Conservation (phyloP, 2,329 filamentous ascomycete genomes). For the Penicillium sp. region DNA sequence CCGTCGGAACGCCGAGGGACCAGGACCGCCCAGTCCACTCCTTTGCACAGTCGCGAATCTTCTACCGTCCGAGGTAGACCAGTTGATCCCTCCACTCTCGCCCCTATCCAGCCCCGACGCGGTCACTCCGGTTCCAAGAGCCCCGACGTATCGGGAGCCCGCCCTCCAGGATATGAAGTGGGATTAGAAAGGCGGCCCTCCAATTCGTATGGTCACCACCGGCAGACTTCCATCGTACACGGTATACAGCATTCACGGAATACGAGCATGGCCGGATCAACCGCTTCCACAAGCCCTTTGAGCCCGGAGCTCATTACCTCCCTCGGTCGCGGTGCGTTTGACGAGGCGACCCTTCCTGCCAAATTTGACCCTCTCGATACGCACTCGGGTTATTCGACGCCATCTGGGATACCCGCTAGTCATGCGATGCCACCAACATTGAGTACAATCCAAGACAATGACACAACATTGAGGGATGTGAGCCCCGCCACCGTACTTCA, state of each 20-base stretch:
- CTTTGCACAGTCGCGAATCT: constrained; percentile 44
- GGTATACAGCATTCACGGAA: constrained; percentile 87
- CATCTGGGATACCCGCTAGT: constrained; percentile 43
- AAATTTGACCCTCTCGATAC: constrained; percentile 36
- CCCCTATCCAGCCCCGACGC: constrained; percentile 37
- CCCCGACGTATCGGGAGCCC: constrained; percentile 36
- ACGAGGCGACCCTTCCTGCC: constrained; percentile 40
- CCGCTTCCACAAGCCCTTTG: constrained; percentile 72
- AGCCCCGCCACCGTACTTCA: constrained; percentile 31
- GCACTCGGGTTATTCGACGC: constrained; percentile 25
- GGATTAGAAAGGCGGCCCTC: constrained; percentile 43
- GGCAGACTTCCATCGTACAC: constrained; percentile 96
- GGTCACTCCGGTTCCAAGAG: constrained; percentile 45
- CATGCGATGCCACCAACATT: constrained; percentile 30
- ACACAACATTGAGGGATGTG: constrained; percentile 26
- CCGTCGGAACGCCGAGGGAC: constrained; percentile 38
- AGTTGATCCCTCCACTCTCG: constrained; percentile 34
- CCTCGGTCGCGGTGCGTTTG: constrained; percentile 55
- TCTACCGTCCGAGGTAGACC: constrained; percentile 44
- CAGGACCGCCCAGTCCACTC: constrained; percentile 37
- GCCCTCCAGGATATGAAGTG: constrained; percentile 38
- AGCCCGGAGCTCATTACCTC: constrained; percentile 82
- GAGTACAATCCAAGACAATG: constrained; percentile 41
- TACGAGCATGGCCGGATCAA: constrained; percentile 68
- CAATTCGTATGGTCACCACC: constrained; percentile 76